Percentiles rank a stretch among this genome's conserved stretches.
Conservation (phyloP, 345 rosid genomes). For the Boechera stricta region DNA sequence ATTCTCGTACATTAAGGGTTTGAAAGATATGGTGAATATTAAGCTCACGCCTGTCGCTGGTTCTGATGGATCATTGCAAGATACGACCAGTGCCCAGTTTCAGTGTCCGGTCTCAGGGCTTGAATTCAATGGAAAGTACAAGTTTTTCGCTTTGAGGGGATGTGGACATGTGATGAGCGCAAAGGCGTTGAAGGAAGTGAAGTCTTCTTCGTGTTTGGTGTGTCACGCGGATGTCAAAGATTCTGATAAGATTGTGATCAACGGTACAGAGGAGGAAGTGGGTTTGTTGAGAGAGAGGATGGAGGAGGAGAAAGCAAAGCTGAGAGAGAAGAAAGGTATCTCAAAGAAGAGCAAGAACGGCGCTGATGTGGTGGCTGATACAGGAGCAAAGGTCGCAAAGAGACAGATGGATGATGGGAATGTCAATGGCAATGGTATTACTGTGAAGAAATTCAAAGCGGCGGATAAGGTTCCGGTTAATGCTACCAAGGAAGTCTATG, state of each 20-base stretch:
- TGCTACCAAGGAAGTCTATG: conserved; percentile 86
- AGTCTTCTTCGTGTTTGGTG: conserved; percentile 82
- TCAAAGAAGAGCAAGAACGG: conserved; percentile 61
- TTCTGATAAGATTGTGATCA: conserved; percentile 73
- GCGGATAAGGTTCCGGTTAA: conserved; percentile 67
- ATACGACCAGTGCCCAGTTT: conserved; percentile 53
- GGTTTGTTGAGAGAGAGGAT: conserved; percentile 62
- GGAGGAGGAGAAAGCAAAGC: conserved; percentile 68
- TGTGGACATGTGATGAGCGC: conserved; percentile 96
- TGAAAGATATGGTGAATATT: conserved; percentile 79
- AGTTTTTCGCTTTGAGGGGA: conserved; percentile 67
- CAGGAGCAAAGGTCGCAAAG: conserved; percentile 57
- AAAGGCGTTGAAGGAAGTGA: conserved; percentile 91
- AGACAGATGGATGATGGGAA: conserved; percentile 56
- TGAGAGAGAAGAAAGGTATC: conserved; percentile 59
- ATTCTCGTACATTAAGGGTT: conserved; percentile 71
- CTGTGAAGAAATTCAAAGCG: conserved; percentile 70
- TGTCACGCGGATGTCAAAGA: conserved; percentile 78
- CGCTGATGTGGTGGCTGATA: conserved; percentile 33
- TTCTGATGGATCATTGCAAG: conserved; percentile 44
- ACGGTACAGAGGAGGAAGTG: conserved; percentile 89
- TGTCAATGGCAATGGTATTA: conserved; percentile 50
- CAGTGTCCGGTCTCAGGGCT: conserved; percentile 84
- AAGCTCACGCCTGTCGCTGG: conserved; percentile 64
- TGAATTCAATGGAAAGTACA: conserved; percentile 88